Evolutionary conservation across 768 basidiomycete genomes (phyloP).

Genomic region (Mrakia gelida): DNA sequence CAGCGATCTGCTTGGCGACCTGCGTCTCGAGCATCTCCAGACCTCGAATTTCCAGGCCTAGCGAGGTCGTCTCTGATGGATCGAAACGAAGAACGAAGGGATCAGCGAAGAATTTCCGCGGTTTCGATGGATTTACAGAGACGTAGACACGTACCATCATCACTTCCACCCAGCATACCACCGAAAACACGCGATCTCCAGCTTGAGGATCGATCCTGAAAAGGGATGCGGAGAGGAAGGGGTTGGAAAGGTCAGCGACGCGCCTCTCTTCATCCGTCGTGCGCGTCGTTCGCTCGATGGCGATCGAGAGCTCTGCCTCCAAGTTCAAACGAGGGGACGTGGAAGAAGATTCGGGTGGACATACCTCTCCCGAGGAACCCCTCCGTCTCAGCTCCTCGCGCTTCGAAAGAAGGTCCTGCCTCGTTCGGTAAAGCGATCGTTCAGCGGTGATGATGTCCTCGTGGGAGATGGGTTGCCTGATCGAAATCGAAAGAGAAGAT

Average conservation of each 20-base stretch:
- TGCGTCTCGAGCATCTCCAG: conserved; percentile 26
- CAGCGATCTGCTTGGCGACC: conserved; percentile 6
- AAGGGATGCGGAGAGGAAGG: not conserved
- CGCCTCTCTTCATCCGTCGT: too few relatives aligned
- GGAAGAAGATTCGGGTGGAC: too few relatives aligned
- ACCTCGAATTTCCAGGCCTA: conserved; percentile 12
- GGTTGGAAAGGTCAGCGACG: not conserved
- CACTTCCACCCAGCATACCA: conserved; percentile 5
- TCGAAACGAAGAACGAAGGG: not conserved
- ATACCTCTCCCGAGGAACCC: not conserved
- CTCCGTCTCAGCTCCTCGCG: conserved; percentile 20
- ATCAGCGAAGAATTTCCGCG: not conserved
- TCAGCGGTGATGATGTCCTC: conserved; percentile 27
- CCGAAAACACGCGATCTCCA: conserved; percentile 1
- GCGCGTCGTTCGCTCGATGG: too few relatives aligned
- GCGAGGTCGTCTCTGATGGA: not conserved
- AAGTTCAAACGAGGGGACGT: too few relatives aligned
- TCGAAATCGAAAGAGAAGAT: too few relatives aligned
- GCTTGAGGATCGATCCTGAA: not conserved
- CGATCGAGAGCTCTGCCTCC: too few relatives aligned
- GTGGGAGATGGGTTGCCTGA: conserved; percentile 25
- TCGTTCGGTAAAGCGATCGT: conserved; percentile 21
- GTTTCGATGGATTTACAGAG: too few relatives aligned
- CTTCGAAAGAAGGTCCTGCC: conserved; percentile 22
- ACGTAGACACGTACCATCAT: not conserved